A percentile compares a stretch with the other conserved stretches of the same genome.
Conservation (phyloP, 495 filamentous ascomycete species). For the Podospora australis region DNA sequence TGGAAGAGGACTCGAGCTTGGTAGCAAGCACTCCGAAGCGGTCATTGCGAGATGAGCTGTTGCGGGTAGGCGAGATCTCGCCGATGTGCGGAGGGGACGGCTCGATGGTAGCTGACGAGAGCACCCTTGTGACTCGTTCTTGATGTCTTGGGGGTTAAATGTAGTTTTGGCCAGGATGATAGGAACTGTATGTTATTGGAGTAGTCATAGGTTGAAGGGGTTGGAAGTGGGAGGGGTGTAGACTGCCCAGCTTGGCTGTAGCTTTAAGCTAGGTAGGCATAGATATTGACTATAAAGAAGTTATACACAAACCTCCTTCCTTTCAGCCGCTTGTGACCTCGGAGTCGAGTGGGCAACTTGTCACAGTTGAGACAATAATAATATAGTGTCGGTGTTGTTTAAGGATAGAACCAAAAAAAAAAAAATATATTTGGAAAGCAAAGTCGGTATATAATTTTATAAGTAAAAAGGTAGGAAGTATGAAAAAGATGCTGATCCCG, state of each 20-base stretch:
- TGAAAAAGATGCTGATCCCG: too few relatives aligned
- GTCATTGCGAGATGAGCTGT: neutral
- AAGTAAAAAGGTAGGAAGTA: too few relatives aligned
- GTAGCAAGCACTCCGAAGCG: neutral
- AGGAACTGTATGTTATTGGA: neutral
- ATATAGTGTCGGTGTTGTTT: too few relatives aligned
- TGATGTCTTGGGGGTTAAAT: neutral
- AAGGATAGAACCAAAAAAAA: too few relatives aligned
- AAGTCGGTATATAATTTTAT: too few relatives aligned
- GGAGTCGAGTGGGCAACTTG: too few relatives aligned
- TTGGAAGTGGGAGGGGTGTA: neutral
- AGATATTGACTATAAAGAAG: neutral
- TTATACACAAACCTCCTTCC: conserved; percentile 1
- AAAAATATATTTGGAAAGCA: too few relatives aligned
- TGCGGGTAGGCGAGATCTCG: neutral
- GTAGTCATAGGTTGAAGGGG: neutral
- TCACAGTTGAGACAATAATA: too few relatives aligned
- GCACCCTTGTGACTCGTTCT: neutral
- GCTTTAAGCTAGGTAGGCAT: too few relatives aligned
- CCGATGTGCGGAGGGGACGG: neutral
- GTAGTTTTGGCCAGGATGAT: too few relatives aligned
- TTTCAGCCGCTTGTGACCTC: too few relatives aligned
- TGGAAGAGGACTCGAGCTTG: neutral
- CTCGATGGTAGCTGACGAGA: neutral
- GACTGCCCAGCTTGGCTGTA: too few relatives aligned